A percentile compares a stretch with the other conserved stretches of the same genome.
Conservation (phyloP, 345 rosid species). For the Ceriops zippeliana region DNA sequence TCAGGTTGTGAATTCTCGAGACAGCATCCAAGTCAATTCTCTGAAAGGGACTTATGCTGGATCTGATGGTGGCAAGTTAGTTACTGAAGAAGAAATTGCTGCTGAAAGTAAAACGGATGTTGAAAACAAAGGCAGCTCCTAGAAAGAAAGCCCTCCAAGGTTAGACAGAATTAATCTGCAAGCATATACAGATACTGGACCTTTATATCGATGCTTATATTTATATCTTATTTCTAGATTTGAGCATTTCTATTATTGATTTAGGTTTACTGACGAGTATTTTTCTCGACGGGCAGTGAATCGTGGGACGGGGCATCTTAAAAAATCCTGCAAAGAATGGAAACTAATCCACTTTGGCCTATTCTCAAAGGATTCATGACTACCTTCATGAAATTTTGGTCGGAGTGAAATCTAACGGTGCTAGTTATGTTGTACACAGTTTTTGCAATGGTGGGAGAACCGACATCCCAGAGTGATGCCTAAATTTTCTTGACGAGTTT, state of each 20-base stretch:
- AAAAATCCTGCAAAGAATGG: constrained; percentile 23
- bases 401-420: constrained; percentile 33
- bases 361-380: constrained; percentile 49
- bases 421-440: background rate
- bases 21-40: constrained; percentile 12
- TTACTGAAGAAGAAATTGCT: constrained; percentile 16
- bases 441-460: background rate
- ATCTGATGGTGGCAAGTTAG: constrained; percentile 12
- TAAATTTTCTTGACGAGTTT: background rate
- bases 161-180: constrained; percentile 72
- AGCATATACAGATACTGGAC: constrained; percentile 20
- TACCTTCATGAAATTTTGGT: constrained; percentile 75
- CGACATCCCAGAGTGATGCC: background rate
- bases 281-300: constrained; percentile 43
- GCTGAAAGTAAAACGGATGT: constrained; percentile 26
- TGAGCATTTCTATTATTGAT: background rate
- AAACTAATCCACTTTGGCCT: constrained; percentile 48
- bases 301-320: constrained; percentile 57
- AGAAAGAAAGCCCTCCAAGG: constrained; percentile 42
- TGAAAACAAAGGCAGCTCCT: constrained; percentile 23
- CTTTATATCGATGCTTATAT: background rate
- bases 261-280: background rate
- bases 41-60: constrained; percentile 7
- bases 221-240: background rate
- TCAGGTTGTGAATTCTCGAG: constrained; percentile 39